A percentile compares a stretch with the other conserved stretches of the same genome.
phyloP scores from a whole-genome alignment of 148 eudicot species.

The Rhododendron simsii region DNA sequence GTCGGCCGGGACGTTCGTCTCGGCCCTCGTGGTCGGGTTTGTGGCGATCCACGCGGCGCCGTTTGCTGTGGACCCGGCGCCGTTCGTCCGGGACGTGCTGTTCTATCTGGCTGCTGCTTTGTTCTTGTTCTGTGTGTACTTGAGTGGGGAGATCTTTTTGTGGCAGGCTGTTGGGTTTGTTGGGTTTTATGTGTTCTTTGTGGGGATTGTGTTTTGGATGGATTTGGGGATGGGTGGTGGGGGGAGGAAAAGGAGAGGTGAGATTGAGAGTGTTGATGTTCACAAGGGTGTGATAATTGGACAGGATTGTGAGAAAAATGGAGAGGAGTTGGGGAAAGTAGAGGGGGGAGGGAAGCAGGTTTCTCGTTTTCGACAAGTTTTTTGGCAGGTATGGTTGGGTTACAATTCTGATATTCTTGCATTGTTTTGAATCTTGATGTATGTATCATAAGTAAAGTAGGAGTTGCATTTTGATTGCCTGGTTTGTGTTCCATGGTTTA shows the following conservation, averaged over 20 bases:
- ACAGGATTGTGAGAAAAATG: slow-evolving; percentile 30
- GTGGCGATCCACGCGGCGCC: slow-evolving; percentile 86
- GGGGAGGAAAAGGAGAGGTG: slow-evolving; percentile 19
- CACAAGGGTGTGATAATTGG: slow-evolving; percentile 13
- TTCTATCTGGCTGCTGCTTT: slow-evolving; percentile 73
- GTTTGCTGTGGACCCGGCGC: slow-evolving; percentile 56
- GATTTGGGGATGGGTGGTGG: slow-evolving; percentile 56
- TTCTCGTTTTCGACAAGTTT: slow-evolving; percentile 13
- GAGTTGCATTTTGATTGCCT: neutral
- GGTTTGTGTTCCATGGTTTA: neutral
- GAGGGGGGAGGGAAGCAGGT: slow-evolving; percentile 16
- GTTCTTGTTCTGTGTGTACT: slow-evolving; percentile 74
- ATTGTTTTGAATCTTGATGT: neutral
- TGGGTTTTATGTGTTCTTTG: slow-evolving; percentile 77
- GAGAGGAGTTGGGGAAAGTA: slow-evolving; percentile 8
- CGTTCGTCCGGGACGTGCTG: slow-evolving; percentile 77
- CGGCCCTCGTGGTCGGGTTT: slow-evolving; percentile 80
- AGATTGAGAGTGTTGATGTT: slow-evolving; percentile 30
- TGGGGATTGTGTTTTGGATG: slow-evolving; percentile 96
- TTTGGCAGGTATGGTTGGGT: slow-evolving; percentile 44
- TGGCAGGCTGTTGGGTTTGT: slow-evolving; percentile 98
- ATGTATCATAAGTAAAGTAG: neutral
- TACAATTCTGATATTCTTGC: neutral
- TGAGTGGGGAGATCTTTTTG: slow-evolving; percentile 80
- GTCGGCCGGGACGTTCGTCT: slow-evolving; percentile 86